phyloP scores from a whole-genome alignment of 345 rosid species.

The Populus nigra region DNA sequence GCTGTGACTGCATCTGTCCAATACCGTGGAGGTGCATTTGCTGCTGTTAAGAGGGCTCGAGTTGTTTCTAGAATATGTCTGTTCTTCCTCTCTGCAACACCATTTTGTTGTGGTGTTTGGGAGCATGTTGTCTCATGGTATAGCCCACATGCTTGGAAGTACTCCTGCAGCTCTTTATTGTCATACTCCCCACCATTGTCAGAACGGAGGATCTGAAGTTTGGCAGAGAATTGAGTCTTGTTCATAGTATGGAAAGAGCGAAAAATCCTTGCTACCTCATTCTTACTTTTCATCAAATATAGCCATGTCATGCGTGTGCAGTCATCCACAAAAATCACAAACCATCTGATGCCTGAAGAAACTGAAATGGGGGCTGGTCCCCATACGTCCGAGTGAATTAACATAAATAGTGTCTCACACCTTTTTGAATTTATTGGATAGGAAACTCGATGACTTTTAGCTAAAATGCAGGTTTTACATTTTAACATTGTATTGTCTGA shows the following conservation, averaged over 20 bases:
- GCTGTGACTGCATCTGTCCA: no score
- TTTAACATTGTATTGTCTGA: no score
- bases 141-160: neutral
- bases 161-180: neutral
- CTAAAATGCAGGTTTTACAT: constrained; percentile 1
- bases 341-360: neutral
- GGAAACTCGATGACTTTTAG: neutral
- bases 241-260: no score
- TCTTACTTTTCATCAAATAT: neutral
- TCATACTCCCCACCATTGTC: neutral
- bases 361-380: neutral
- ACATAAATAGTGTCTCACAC: neutral
- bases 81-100: neutral
- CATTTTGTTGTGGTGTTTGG: neutral
- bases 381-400: neutral
- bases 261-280: neutral
- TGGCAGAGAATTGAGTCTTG: neutral
- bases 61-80: neutral
- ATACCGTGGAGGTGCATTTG: neutral
- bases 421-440: neutral
- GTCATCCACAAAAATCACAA: neutral
- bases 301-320: constrained; percentile 6
- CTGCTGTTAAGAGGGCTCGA: neutral
- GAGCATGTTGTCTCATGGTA: neutral
- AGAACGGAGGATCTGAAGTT: neutral